Percentiles rank a stretch among this genome's conserved stretches.
Evolutionary conservation across 73 alveolate species (phyloP).

Genomic region (Vitrella brassicaformis): DNA sequence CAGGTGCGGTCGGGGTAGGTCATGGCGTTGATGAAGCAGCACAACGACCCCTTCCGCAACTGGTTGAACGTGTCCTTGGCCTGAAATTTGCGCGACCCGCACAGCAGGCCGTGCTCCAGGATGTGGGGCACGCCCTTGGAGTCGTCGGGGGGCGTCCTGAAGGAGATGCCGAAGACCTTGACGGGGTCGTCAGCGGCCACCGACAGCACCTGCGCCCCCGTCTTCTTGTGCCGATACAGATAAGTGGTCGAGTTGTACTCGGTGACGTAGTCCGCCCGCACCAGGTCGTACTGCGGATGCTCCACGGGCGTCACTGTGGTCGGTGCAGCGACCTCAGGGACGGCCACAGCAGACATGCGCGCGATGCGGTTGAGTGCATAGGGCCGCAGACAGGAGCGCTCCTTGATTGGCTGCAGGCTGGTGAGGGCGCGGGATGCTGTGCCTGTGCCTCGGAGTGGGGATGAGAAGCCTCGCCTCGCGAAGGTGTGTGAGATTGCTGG

Average conservation of each 20-base stretch:
- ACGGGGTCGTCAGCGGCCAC: constrained; percentile 28
- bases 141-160: constrained; percentile 31
- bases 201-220: constrained; percentile 30
- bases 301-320: too few species aligned
- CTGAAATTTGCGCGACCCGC: constrained; percentile 28
- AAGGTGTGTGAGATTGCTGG: too few species aligned
- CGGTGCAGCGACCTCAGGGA: too few species aligned
- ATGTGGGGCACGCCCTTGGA: not conserved
- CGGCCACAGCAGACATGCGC: too few species aligned
- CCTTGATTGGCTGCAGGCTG: too few species aligned
- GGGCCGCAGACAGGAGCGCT: too few species aligned
- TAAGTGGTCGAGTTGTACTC: constrained; percentile 29
- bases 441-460: too few species aligned
- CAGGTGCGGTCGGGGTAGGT: constrained; percentile 36
- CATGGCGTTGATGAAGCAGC: constrained; percentile 26
- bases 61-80: constrained; percentile 29
- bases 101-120: constrained; percentile 29
- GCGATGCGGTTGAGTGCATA: too few species aligned
- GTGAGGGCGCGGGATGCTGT: too few species aligned
- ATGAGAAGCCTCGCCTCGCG: too few species aligned
- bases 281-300: not conserved
- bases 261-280: not conserved
- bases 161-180: constrained; percentile 35
- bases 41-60: constrained; percentile 21
- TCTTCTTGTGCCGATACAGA: constrained; percentile 23